Conservation (phyloP, 1,284 basidiomycete genomes). For the Ceraceosorus guamensis region DNA sequence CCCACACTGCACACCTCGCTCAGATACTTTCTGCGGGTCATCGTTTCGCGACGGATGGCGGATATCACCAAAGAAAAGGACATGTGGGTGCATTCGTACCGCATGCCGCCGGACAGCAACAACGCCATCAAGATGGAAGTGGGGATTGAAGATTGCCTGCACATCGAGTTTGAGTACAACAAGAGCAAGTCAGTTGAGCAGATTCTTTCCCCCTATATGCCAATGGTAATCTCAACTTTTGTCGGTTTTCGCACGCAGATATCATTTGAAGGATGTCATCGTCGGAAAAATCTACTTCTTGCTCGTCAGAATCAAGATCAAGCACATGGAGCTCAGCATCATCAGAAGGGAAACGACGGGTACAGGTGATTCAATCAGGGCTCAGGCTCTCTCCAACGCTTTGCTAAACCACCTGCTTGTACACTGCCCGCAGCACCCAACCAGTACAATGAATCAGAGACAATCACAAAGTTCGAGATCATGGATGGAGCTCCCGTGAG, state of each 20-base stretch:
- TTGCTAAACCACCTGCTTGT: not conserved
- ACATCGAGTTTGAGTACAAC: slow-evolving; percentile 99
- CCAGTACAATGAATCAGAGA: slow-evolving; percentile 97
- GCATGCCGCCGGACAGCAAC: slow-evolving; percentile 95
- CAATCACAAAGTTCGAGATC: slow-evolving; percentile 98
- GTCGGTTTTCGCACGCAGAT: slow-evolving; percentile 50
- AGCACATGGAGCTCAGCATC: slow-evolving; percentile 98
- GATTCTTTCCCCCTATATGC: not conserved
- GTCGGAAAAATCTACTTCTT: slow-evolving; percentile 99
- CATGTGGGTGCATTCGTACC: slow-evolving; percentile 94
- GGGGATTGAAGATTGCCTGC: slow-evolving; percentile 94
- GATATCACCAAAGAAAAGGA: slow-evolving; percentile 88
- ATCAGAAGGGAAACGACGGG: slow-evolving; percentile 96
- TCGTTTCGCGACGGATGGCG: slow-evolving; percentile 79
- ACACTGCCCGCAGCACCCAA: slow-evolving; percentile 59
- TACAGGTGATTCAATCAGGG: slow-evolving; percentile 4
- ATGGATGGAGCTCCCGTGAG: slow-evolving; percentile 66
- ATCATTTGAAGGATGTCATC: slow-evolving; percentile 97
- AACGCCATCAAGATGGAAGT: slow-evolving; percentile 99
- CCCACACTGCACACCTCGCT: not conserved
- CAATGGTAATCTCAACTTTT: not conserved
- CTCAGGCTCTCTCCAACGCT: not conserved
- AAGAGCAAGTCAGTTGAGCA: slow-evolving; percentile 65
- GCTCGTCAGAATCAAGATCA: slow-evolving; percentile 97
- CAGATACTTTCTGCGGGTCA: slow-evolving; percentile 80